phyloP scores from a whole-genome alignment of 2,329 filamentous ascomycete species.

The Phialophora chinensis region DNA sequence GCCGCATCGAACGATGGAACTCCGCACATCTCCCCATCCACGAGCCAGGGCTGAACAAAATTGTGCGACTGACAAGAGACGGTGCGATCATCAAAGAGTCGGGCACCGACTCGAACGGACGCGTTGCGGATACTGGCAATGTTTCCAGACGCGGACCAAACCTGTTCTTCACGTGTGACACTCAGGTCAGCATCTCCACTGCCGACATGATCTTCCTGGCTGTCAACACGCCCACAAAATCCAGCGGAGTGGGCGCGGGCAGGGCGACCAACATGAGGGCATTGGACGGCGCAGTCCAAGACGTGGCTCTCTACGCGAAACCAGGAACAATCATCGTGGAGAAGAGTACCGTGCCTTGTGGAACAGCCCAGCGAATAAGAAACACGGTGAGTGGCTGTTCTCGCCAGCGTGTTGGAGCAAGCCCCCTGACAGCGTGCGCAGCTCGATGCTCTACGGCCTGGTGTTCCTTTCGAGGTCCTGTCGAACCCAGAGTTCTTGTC shows the following conservation, averaged over 20 bases:
- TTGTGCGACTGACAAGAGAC: constrained; percentile 61
- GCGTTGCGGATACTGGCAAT: constrained; percentile 33
- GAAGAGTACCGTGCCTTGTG: constrained; percentile 80
- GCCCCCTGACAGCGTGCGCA: constrained; percentile 21
- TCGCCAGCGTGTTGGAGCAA: neutral
- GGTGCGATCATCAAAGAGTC: constrained; percentile 39
- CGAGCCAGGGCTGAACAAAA: constrained; percentile 72
- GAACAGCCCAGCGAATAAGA: constrained; percentile 72
- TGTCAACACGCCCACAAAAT: constrained; percentile 81
- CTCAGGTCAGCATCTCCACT: constrained; percentile 65
- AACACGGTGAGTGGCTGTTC: constrained; percentile 63
- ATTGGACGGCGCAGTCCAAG: constrained; percentile 71
- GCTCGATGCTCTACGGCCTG: constrained; percentile 27
- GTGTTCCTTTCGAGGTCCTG: constrained; percentile 71
- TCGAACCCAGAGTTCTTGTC: constrained; percentile 84
- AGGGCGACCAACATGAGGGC: constrained; percentile 74
- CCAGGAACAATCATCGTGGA: constrained; percentile 76
- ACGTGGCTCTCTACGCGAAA: constrained; percentile 70
- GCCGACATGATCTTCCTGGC: constrained; percentile 77
- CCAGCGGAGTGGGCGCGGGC: constrained; percentile 70
- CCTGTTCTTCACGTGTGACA: constrained; percentile 74
- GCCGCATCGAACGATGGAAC: constrained; percentile 74
- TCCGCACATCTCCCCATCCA: constrained; percentile 75
- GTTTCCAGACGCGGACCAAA: constrained; percentile 64
- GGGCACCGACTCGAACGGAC: neutral